Base-by-base conservation (phyloP, 495 filamentous ascomycete species). In the Penicillium angulare region DNA sequence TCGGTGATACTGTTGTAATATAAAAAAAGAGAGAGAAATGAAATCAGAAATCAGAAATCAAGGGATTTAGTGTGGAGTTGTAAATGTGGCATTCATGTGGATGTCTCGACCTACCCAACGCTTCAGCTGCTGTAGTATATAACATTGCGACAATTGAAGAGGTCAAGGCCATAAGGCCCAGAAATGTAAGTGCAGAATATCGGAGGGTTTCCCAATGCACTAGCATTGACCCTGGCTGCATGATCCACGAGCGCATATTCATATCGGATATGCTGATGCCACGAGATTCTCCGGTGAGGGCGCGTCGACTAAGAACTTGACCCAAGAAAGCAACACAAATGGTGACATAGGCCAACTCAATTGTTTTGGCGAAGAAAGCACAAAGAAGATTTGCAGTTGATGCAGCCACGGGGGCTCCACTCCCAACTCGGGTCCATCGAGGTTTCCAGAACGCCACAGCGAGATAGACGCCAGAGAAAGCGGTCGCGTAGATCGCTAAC, bases 271-370 rank as follows among this genome's bases (percentile, higher is more conserved):
- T 77, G 5, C 80, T 87, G 43, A 90, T 76, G 0, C 88, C 87
- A 2, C 50, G 61, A 0, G 77, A 80, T 13, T 73, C 64, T 36
- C 71, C 73, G 10, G 71, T 75, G 35, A 87, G 71, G 0, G 87
- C 84, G 20, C 85, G 72, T 8, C 84, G 74, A 33, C 80, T 86
- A 8, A 92, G 65, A 3, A 85, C 78, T 69, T 92, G 88, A 0
- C 87, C 88, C 3, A 90, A 57, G 35, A 87, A 85, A 0, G 84
- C 79, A 3, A 92, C 86, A 52, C 87, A 87, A 1, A 89, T 84
- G 0, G 88, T 88, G 15, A 90, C 86, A 59, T 89, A 92, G 0
- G 84, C 79, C 53, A 88, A 59, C 65, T 92, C 88, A 43, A 90
- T 87, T 0, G 80, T 82, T 66, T 89, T 90, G 1, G 86, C 86